Base-by-base conservation (phyloP, 306 rosid species). In the Castanea mollissima region DNA sequence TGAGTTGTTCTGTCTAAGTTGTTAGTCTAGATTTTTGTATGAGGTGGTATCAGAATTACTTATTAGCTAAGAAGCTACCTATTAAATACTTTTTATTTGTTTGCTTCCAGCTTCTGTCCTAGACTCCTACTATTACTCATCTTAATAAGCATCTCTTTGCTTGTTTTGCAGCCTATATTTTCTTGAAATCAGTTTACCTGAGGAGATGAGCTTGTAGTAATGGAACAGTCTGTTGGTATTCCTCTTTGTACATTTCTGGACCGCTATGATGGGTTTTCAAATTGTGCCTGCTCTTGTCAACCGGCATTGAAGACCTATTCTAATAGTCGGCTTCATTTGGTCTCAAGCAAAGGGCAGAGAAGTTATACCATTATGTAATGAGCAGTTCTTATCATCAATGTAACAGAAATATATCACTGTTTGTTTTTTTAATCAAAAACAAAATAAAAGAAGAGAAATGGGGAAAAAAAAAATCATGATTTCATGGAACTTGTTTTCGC, bases 111-210 rank as follows among this genome's bases (percentile, higher is more conserved):
- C 32, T 74, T 57, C 67, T 70, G 15, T 31, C 73, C 79, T 78
- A 29, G 58, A 56, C 23, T 29, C 6, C 79, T 78, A 29, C 55
- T 60, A 23, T 29, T 10, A 56, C 23, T 41, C 23, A 29, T 27
- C 76, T 78, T 34, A 25, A 25, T 73, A 65, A 10, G 25, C 16
- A 12, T n/a, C 72, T 34, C 19, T 10, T 78, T 83, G 41, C 75
- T 79, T 80, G 77, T 77, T 85, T 80, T 90, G 91, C 96, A 95
- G 99, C 87, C 89, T 93, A 4, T 90, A 95, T 81, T 93, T 95
- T 81, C 94, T 95, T 21, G 97, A 93, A 83, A 90, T 95, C 89
- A 83, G 97, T 89, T 83, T 95, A 80, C 98, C 99, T 4, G 84
- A 85, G 86, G 98, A 95, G 21, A 79, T 93, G 86, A 93, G 93